Conservation (phyloP, 768 basidiomycete genomes). For the Pisolithus microcarpus region DNA sequence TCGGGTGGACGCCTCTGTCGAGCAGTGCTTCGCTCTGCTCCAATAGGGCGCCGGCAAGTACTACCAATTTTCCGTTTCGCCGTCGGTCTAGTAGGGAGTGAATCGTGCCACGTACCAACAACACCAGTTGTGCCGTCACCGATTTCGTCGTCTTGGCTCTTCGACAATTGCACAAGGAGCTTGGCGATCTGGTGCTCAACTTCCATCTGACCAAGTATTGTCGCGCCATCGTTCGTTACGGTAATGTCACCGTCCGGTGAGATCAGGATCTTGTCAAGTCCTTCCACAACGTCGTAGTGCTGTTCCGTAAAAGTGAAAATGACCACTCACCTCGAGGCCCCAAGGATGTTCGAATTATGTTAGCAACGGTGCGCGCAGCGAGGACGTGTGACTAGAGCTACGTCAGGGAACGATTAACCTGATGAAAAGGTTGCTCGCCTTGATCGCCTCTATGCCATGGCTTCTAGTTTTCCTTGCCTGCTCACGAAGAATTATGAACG, state of each 20-base stretch:
- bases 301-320: constrained; percentile 4
- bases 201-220: constrained; percentile 97
- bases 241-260: constrained; percentile 98
- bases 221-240: constrained; percentile 98
- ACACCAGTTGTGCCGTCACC: constrained; percentile 99
- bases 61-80: constrained; percentile 32
- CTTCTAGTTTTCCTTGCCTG: constrained; percentile 87
- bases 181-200: constrained; percentile 99
- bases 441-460: constrained; percentile 93
- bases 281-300: constrained; percentile 32
- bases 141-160: constrained; percentile 99
- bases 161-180: constrained; percentile 90
- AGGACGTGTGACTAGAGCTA: constrained; percentile 79
- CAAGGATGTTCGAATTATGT: constrained; percentile 90
- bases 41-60: constrained; percentile 94
- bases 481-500: constrained; percentile 96
- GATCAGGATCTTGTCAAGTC: constrained; percentile 91
- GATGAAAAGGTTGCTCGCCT: constrained; percentile 42
- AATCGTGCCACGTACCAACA: constrained; percentile 62
- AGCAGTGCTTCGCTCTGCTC: constrained; percentile 93
- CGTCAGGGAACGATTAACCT: constrained; percentile 3
- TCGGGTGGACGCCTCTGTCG: constrained; percentile 99
- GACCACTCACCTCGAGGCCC: constrained; percentile 75
- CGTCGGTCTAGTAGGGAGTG: constrained; percentile 2
- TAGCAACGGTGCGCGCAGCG: constrained; percentile 87